phyloP scores from a whole-genome alignment of 73 alveolate species.

The Symbiodinium pilosum region DNA sequence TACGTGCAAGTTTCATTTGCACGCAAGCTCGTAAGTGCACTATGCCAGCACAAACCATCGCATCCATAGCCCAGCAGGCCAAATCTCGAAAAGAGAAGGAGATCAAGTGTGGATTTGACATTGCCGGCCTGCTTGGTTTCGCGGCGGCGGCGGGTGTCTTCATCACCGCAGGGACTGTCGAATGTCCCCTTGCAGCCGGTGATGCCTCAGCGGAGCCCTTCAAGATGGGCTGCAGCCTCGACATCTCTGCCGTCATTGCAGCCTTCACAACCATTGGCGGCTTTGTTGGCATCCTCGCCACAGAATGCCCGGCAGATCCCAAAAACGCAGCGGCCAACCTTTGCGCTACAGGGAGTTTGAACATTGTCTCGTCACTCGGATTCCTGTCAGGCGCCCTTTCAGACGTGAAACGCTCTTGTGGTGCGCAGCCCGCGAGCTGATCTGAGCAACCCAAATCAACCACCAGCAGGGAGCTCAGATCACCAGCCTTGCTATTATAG shows the following conservation, averaged over 20 bases:
- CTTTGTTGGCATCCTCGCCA: constrained; percentile 46
- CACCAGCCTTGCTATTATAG: too few relatives aligned
- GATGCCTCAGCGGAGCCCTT: constrained; percentile 14
- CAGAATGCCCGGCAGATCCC: constrained; percentile 59
- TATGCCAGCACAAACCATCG: too few relatives aligned
- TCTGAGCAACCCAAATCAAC: too few relatives aligned
- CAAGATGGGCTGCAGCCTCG: constrained; percentile 90
- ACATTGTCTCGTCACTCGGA: constrained; percentile 50
- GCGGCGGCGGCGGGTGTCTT: constrained; percentile 68
- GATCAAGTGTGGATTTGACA: constrained; percentile 83
- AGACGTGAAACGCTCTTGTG: not conserved
- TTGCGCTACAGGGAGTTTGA: constrained; percentile 25
- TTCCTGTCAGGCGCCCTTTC: constrained; percentile 25
- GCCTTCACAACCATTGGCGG: constrained; percentile 69
- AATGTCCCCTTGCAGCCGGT: constrained; percentile 67
- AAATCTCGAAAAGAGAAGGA: constrained; percentile 34
- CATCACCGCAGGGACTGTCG: constrained; percentile 70
- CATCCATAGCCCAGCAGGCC: too few relatives aligned
- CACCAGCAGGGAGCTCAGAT: too few relatives aligned
- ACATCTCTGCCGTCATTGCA: constrained; percentile 64
- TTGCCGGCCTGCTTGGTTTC: constrained; percentile 51
- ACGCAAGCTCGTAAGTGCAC: too few relatives aligned
- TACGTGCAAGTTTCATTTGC: too few relatives aligned
- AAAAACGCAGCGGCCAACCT: constrained; percentile 25
- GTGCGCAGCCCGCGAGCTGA: too few relatives aligned